Conservation (phyloP, 768 basidiomycete species). For the Clathrus columnatus region DNA sequence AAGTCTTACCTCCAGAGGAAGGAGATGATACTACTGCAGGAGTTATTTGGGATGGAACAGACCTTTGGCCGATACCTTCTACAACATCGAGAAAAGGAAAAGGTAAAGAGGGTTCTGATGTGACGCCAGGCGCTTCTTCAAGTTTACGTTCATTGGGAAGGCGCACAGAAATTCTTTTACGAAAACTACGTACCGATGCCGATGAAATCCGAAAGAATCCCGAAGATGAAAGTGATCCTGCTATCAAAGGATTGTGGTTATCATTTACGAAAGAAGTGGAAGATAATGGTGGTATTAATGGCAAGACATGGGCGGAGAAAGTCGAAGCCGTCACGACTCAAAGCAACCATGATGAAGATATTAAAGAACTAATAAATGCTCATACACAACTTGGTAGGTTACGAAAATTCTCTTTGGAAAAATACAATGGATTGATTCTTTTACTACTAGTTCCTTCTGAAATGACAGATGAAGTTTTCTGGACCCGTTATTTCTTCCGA, state of each 20-base stretch:
- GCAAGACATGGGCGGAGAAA: conserved; percentile 47
- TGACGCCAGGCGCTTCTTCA: conserved; percentile 31
- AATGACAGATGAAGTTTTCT: conserved; percentile 61
- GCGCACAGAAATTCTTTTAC: conserved; percentile 69
- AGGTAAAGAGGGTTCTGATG: conserved; percentile 25
- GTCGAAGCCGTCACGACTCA: conserved; percentile 37
- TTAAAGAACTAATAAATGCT: conserved; percentile 42
- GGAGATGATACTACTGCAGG: conserved; percentile 27
- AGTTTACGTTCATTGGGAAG: conserved; percentile 56
- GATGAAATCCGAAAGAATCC: conserved; percentile 73
- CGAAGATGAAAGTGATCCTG: conserved; percentile 41
- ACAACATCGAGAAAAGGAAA: conserved; percentile 30
- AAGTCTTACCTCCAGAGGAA: conserved; percentile 79
- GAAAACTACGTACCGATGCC: conserved; percentile 64
- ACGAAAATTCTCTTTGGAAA: conserved; percentile 10
- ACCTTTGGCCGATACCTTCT: conserved; percentile 71
- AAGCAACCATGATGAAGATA: conserved; percentile 37
- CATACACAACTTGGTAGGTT: conserved; percentile 51
- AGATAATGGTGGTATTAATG: conserved; percentile 45
- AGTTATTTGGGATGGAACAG: conserved; percentile 75
- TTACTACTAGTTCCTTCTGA: conserved; percentile 65
- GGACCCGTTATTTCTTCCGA: conserved; percentile 88
- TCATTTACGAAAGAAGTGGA: conserved; percentile 52
- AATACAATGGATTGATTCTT: conserved; percentile 9
- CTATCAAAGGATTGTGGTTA: conserved; percentile 41